phyloP scores from a whole-genome alignment of 108 stramenopile genomes.

The Cylindrotheca fusiformis region DNA sequence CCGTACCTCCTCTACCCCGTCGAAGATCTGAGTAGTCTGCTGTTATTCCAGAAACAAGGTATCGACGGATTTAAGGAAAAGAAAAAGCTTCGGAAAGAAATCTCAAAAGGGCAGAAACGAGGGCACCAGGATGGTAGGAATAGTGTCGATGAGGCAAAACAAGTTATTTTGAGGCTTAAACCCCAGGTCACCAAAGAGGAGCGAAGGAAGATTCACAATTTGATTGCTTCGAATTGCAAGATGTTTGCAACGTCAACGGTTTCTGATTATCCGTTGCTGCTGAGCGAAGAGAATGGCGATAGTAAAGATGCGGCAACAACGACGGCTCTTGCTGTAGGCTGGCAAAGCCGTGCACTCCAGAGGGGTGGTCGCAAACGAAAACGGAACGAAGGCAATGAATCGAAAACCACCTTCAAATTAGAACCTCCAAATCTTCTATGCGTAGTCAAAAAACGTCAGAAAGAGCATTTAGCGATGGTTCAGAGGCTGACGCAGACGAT shows the following conservation, averaged over 20 bases:
- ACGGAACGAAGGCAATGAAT: slow-evolving; percentile 23
- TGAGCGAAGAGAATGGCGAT: background rate
- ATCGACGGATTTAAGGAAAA: slow-evolving; percentile 5
- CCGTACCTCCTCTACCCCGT: slow-evolving; percentile 41
- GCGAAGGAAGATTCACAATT: slow-evolving; percentile 48
- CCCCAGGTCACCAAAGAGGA: slow-evolving; percentile 52
- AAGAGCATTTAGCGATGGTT: slow-evolving; percentile 69
- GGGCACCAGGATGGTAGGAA: background rate
- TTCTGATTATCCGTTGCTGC: background rate
- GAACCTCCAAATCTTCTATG: slow-evolving; percentile 35
- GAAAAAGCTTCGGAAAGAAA: background rate
- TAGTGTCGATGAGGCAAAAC: background rate
- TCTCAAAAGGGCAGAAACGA: background rate
- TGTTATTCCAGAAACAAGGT: slow-evolving; percentile 24
- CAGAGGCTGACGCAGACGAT: slow-evolving; percentile 41
- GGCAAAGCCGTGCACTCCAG: slow-evolving; percentile 17
- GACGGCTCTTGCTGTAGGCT: slow-evolving; percentile 35
- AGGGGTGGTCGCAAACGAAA: slow-evolving; percentile 29
- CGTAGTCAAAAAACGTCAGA: slow-evolving; percentile 66
- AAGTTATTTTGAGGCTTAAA: slow-evolving; percentile 36
- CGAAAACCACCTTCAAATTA: background rate
- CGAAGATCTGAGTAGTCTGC: slow-evolving; percentile 15
- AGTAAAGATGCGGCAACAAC: slow-evolving; percentile 1
- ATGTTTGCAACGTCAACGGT: slow-evolving; percentile 59
- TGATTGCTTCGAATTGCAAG: slow-evolving; percentile 37